Base-by-base conservation (phyloP, 805 yeast genomes). In the Yamadazyma phyllophila region DNA sequence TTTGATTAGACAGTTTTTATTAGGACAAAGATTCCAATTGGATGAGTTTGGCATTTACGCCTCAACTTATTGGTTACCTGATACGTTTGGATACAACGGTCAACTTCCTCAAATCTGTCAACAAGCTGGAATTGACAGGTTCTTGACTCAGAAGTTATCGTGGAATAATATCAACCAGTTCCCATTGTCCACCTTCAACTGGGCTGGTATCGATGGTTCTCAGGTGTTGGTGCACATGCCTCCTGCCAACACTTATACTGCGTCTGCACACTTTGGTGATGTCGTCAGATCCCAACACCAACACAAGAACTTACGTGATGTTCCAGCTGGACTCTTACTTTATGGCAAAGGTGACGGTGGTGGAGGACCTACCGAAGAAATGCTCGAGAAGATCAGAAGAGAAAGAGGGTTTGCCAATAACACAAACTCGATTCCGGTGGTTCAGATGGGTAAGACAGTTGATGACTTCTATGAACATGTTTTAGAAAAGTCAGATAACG, bases 291-390 rank as follows among this genome's bases (percentile, higher is more conserved):
- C 96, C 1, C 76, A 83, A 45, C 67, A 72, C 20, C 92, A 89
- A 59, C 96, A 94, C 67, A 87, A 91, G 68, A 88, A 91, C 57
- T 69, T 87, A 53, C 83, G 89, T 46, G 80, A 82, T 50, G 90
- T 83, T 45, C 92, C 87, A 48, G 81, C 87, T 8, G 92, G 96
- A 0, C 71, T 92, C 55, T 69, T 94, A 59, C 71, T 90, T 36
- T 94, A 80, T 57, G 99, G 99, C 33, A 83, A 86, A 57, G 99
- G 99, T 58, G 99, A 92, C 62, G 99, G 99, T 56, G 99, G 99
- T 50, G 99, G 99, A 52, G 99, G 99, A 7, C 98, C 99, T 38
- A 83, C 88, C 3, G 86, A 87, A 33, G 96, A 88, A 59, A 91
- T 90, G 96, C 58, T 92, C 51, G 98, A 94, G 61, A 91, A 89